A percentile compares a stretch with the other conserved stretches of the same genome.
Conservation (phyloP, 441 rosid species). For the Isatis lusitanica region DNA sequence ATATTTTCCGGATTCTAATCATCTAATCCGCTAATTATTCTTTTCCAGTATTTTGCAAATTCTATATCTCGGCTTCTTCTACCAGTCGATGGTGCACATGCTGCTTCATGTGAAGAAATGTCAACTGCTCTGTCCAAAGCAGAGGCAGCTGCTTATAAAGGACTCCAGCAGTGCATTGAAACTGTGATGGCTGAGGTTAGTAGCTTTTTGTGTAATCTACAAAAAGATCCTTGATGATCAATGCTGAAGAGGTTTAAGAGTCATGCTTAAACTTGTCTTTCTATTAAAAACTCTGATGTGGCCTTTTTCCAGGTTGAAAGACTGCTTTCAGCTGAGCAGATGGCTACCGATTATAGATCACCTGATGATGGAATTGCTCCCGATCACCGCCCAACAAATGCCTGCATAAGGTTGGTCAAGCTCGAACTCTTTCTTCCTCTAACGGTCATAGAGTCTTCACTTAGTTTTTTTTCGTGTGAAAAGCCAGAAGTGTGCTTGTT, state of each 20-base stretch:
- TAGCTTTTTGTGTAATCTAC: constrained; percentile 30
- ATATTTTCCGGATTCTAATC: background rate
- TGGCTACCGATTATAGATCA: constrained; percentile 86
- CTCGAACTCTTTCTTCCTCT: constrained; percentile 12
- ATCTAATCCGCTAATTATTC: constrained; percentile 24
- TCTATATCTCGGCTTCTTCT: constrained; percentile 93
- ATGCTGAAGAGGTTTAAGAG: background rate
- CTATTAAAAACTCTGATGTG: constrained; percentile 3
- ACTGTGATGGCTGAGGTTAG: constrained; percentile 99
- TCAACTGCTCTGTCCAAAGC: constrained; percentile 96
- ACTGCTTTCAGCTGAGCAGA: constrained; percentile 90
- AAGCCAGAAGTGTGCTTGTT: constrained; percentile 1
- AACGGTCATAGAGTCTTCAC: constrained; percentile 17
- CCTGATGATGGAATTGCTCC: constrained; percentile 96
- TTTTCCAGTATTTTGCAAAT: constrained; percentile 87
- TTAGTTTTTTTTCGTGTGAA: background rate
- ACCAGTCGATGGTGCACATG: constrained; percentile 99
- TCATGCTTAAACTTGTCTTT: background rate
- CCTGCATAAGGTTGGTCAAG: constrained; percentile 79
- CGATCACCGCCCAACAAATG: constrained; percentile 98
- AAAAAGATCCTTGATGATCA: constrained; percentile 21
- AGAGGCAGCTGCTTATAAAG: constrained; percentile 96
- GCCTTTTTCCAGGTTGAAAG: constrained; percentile 71
- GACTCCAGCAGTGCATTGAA: constrained; percentile 98
- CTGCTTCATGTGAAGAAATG: constrained; percentile 99